phyloP scores from a whole-genome alignment of 306 rosid genomes.

The Quercus engelmannii region DNA sequence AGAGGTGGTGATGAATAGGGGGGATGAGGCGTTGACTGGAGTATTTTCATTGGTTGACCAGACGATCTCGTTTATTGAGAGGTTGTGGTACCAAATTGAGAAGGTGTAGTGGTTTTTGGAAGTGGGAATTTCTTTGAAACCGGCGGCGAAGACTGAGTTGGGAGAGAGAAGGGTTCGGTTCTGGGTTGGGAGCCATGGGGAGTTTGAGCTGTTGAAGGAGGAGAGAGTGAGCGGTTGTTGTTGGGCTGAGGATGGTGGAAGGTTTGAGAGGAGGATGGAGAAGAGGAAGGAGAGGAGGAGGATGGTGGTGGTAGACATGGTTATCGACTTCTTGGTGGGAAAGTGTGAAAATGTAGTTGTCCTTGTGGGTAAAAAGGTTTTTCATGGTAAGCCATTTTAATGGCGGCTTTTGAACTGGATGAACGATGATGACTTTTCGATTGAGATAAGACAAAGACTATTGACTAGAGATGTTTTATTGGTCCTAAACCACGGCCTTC shows the following conservation, averaged over 20 bases:
- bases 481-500: too few relatives aligned
- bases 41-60: slow-evolving; percentile 32
- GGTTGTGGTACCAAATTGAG: slow-evolving; percentile 51
- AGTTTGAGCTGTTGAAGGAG: slow-evolving; percentile 37
- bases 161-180: slow-evolving; percentile 46
- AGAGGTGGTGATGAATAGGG: slow-evolving; percentile 33
- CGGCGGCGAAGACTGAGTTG: slow-evolving; percentile 57
- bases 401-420: slow-evolving; percentile 14
- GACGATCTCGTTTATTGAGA: slow-evolving; percentile 27
- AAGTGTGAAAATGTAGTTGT: not conserved
- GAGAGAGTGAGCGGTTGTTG: not conserved
- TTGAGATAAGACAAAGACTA: too few relatives aligned
- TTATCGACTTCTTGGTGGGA: not conserved
- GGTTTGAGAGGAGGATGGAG: slow-evolving; percentile 21
- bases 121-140: slow-evolving; percentile 32
- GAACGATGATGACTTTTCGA: too few relatives aligned
- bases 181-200: slow-evolving; percentile 51
- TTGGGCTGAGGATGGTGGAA: slow-evolving; percentile 38
- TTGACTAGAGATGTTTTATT: too few relatives aligned
- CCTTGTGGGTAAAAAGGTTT: too few relatives aligned
- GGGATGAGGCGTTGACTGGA: slow-evolving; percentile 11
- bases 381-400: not conserved
- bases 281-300: slow-evolving; percentile 15
- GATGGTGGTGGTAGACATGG: slow-evolving; percentile 20
- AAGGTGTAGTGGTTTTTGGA: slow-evolving; percentile 37